phyloP scores from a whole-genome alignment of 2,329 filamentous ascomycete genomes.

The Chrysoporthe austroafricana region DNA sequence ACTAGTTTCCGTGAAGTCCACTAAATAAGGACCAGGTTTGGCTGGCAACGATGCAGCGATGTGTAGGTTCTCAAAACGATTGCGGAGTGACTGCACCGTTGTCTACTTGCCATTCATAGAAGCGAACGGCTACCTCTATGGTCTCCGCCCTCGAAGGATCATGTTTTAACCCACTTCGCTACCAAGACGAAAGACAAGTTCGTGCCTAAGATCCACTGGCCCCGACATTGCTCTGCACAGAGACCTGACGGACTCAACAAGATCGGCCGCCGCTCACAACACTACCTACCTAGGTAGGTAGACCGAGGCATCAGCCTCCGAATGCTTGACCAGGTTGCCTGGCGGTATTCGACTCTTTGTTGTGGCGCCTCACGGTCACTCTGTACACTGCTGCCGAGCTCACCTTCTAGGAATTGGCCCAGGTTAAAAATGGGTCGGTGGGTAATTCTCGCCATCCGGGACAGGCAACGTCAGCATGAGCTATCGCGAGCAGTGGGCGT shows the following conservation, averaged over 20 bases:
- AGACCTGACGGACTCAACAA: not conserved
- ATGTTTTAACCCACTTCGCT: not conserved
- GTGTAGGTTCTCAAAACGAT: not conserved
- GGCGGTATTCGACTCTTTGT: not conserved
- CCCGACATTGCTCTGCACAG: not conserved
- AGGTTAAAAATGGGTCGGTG: not conserved
- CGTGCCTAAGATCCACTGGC: not conserved
- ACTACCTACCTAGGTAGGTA: not conserved
- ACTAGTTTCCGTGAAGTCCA: too few species aligned
- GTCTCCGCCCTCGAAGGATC: not conserved
- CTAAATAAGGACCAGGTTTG: not conserved
- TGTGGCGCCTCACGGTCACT: not conserved
- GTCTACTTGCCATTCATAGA: not conserved
- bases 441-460: not conserved
- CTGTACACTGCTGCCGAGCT: not conserved
- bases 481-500: not conserved
- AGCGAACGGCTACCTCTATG: not conserved
- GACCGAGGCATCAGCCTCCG: not conserved
- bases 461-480: not conserved
- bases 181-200: not conserved
- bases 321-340: not conserved
- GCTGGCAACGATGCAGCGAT: not conserved
- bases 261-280: not conserved
- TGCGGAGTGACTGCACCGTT: not conserved
- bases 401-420: not conserved